These are phyloP conservation scores for Hanseniaspora lindneri DNA, from an alignment of 805 yeast genomes.

Conservation along the genomic window DNA sequence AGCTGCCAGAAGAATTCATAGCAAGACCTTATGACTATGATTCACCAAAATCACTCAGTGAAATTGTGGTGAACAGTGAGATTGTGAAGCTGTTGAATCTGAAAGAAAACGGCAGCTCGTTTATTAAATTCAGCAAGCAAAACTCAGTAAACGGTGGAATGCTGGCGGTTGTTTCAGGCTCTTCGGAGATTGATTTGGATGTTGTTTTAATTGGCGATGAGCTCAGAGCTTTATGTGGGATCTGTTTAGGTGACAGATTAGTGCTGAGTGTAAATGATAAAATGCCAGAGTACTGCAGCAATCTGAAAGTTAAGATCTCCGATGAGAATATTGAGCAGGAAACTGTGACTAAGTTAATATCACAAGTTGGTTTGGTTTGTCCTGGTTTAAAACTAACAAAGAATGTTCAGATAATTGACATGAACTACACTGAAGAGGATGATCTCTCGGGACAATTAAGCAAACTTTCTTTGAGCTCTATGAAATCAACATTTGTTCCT, in stretches of 20 bases:
- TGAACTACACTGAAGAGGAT: conserved; percentile 29
- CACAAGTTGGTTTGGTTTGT: conserved; percentile 48
- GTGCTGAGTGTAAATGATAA: conserved; percentile 35
- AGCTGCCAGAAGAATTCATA: conserved; percentile 32
- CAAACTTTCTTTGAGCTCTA: conserved; percentile 28
- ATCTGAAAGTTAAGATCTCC: conserved; percentile 24
- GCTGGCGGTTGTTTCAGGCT: conserved; percentile 35
- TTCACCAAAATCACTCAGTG: conserved; percentile 28
- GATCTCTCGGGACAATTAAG: conserved; percentile 21
- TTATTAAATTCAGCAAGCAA: conserved; percentile 36
- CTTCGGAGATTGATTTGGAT: conserved; percentile 27
- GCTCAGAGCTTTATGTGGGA: conserved; percentile 33
- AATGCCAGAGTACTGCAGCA: conserved; percentile 40
- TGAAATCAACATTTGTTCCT: conserved; percentile 32
- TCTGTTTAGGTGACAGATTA: conserved; percentile 42
- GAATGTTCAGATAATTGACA: conserved; percentile 22
- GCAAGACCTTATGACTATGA: conserved; percentile 29
- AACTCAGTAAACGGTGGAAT: conserved; percentile 35
- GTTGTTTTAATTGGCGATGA: conserved; percentile 41
- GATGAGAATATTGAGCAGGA: conserved; percentile 25
- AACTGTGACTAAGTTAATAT: conserved; percentile 34
- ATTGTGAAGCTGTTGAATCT: conserved; percentile 33
- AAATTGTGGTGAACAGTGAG: conserved; percentile 34
- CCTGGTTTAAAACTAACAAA: conserved; percentile 38
- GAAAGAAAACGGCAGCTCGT: conserved; percentile 30